Conservation (phyloP, 2,329 filamentous ascomycete genomes). For the Fusarium paranaense region DNA sequence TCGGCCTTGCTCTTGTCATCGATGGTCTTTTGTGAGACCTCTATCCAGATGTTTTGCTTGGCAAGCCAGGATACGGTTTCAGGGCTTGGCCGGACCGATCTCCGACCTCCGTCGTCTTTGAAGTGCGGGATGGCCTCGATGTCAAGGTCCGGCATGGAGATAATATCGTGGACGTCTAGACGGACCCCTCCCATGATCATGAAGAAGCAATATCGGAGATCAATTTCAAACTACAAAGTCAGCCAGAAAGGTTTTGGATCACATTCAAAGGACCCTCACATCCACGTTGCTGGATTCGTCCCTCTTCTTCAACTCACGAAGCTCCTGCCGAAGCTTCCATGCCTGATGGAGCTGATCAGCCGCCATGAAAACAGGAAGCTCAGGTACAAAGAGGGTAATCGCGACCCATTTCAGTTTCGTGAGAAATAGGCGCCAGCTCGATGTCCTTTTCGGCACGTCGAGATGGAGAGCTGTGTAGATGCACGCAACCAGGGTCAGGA, state of each 20-base stretch:
- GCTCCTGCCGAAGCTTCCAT: conserved; percentile 9
- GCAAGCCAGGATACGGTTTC: conserved; percentile 12
- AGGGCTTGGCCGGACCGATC: conserved; percentile 10
- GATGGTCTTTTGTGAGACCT: conserved; percentile 35
- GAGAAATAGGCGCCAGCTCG: conserved; percentile 6
- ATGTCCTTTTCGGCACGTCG: conserved; percentile 46
- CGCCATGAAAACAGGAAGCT: conserved; percentile 45
- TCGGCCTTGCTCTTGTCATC: conserved; percentile 54
- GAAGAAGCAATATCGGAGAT: conserved; percentile 44
- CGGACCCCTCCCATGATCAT: conserved; percentile 47
- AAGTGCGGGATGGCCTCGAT: not conserved
- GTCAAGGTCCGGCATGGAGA: conserved; percentile 9
- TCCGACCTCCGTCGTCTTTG: not conserved
- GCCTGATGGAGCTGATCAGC: conserved; percentile 31
- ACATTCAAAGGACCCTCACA: not conserved
- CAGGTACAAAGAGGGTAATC: conserved; percentile 47
- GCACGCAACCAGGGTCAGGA: conserved; percentile 50
- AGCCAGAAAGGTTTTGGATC: not conserved
- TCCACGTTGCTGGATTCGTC: not conserved
- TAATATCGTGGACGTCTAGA: conserved; percentile 16
- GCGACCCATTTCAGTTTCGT: conserved; percentile 47
- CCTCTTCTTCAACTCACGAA: not conserved
- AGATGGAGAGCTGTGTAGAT: conserved; percentile 53
- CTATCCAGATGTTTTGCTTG: conserved; percentile 14
- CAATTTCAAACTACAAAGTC: conserved; percentile 8